A percentile compares a stretch with the other conserved stretches of the same genome.
These are phyloP conservation scores for Barnettozyma sp. DNA, from an alignment of 805 yeast genomes.

Conservation along the genomic window DNA sequence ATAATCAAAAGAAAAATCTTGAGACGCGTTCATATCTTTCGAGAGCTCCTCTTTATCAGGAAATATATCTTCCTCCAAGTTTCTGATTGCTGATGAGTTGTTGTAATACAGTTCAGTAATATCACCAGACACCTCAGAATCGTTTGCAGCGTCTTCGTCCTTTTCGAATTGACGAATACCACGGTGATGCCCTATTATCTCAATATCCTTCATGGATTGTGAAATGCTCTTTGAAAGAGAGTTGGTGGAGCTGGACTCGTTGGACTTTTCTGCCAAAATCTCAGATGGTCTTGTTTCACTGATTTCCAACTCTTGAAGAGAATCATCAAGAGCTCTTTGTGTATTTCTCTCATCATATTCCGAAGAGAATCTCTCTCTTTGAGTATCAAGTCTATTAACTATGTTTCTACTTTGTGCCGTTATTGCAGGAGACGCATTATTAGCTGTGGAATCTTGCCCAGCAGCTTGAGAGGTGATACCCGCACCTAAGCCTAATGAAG, in stretches of 20 bases:
- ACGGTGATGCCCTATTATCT: slow-evolving; percentile 28
- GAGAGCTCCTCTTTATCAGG: slow-evolving; percentile 1
- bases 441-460: too few relatives aligned
- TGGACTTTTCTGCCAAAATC: not conserved
- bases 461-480: too few relatives aligned
- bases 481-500: too few relatives aligned
- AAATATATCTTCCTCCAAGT: not conserved
- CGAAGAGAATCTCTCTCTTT: not conserved
- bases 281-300: not conserved
- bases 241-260: not conserved
- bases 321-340: not conserved
- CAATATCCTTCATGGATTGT: slow-evolving; percentile 22
- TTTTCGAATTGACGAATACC: slow-evolving; percentile 20
- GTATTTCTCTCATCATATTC: not conserved
- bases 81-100: not conserved
- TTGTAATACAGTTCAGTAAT: slow-evolving; percentile 21
- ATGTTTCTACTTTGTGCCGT: too few relatives aligned
- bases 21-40: slow-evolving; percentile 5
- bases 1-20: slow-evolving; percentile 19
- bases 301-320: not conserved
- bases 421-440: too few relatives aligned
- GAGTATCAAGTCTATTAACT: not conserved
- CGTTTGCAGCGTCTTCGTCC: slow-evolving; percentile 20
- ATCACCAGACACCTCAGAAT: slow-evolving; percentile 20
- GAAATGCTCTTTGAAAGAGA: slow-evolving; percentile 1